These are phyloP conservation scores for Rubia peregrina DNA, from an alignment of 305 asterid species.

Conservation along the genomic window DNA sequence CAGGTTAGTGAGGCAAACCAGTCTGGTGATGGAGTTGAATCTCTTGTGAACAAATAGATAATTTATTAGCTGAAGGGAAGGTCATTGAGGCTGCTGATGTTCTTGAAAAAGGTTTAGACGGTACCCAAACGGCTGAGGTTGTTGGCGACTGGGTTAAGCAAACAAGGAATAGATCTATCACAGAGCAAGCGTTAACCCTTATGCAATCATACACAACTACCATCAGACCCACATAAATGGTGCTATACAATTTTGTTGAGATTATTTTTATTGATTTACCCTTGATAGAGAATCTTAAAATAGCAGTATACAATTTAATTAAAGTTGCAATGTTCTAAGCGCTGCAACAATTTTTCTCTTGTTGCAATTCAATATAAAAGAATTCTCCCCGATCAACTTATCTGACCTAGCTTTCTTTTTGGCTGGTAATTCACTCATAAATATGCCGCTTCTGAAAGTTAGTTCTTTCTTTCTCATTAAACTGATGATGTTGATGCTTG, in stretches of 20 bases:
- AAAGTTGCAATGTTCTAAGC: neutral
- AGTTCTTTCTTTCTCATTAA: too few relatives aligned
- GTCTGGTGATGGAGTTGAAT: slow-evolving; percentile 80
- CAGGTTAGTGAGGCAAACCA: slow-evolving; percentile 65
- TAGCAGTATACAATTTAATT: neutral
- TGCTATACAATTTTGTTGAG: neutral
- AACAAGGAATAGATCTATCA: slow-evolving; percentile 71
- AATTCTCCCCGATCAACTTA: too few relatives aligned
- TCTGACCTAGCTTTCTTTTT: too few relatives aligned
- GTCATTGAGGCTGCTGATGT: slow-evolving; percentile 80
- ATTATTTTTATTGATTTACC: neutral
- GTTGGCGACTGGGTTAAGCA: slow-evolving; percentile 60
- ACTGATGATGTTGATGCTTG: too few relatives aligned
- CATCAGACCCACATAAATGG: slow-evolving; percentile 45
- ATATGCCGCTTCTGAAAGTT: too few relatives aligned
- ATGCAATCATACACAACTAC: slow-evolving; percentile 77
- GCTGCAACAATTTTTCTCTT: slow-evolving; percentile 17
- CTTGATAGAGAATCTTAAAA: neutral
- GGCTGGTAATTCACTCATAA: too few relatives aligned
- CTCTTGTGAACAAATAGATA: slow-evolving; percentile 68
- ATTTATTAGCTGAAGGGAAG: slow-evolving; percentile 66
- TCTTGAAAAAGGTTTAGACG: slow-evolving; percentile 71
- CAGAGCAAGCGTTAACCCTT: slow-evolving; percentile 76
- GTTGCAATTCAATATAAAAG: too few relatives aligned
- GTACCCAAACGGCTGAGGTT: slow-evolving; percentile 69